phyloP scores from a whole-genome alignment of 768 basidiomycete species.

The Lactarius sp. region DNA sequence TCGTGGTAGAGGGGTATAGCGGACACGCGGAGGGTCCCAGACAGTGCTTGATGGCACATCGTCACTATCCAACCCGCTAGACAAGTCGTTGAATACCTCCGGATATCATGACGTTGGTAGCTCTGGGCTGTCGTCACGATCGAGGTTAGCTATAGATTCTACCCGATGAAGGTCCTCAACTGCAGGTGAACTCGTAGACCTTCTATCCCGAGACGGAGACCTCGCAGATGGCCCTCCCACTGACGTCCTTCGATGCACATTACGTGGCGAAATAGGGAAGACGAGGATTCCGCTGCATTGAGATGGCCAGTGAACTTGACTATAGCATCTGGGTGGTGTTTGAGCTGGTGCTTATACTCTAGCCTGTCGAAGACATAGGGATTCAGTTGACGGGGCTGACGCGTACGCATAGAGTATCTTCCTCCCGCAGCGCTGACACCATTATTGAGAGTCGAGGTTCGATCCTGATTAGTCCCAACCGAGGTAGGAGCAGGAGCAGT shows the following conservation, averaged over 20 bases:
- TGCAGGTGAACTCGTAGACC: background rate
- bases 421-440: background rate
- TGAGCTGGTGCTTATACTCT: constrained; percentile 49
- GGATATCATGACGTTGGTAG: constrained; percentile 5
- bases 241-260: background rate
- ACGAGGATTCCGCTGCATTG: too few species aligned
- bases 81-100: constrained; percentile 12
- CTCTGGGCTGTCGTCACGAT: background rate
- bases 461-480: background rate
- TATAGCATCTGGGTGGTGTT: constrained; percentile 60
- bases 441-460: constrained; percentile 4
- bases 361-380: constrained; percentile 57
- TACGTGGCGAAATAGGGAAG: constrained; percentile 1
- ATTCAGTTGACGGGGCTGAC: constrained; percentile 51
- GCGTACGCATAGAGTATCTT: constrained; percentile 52
- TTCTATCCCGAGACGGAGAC: background rate
- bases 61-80: constrained; percentile 2
- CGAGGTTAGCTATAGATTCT: background rate
- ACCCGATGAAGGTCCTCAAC: background rate
- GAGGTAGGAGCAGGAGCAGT: background rate
- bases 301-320: constrained; percentile 44
- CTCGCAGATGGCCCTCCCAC: background rate
- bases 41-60: background rate
- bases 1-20: background rate
- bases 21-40: background rate